Base-by-base conservation (phyloP, 2,329 filamentous ascomycete genomes). In the Knufia petricola region DNA sequence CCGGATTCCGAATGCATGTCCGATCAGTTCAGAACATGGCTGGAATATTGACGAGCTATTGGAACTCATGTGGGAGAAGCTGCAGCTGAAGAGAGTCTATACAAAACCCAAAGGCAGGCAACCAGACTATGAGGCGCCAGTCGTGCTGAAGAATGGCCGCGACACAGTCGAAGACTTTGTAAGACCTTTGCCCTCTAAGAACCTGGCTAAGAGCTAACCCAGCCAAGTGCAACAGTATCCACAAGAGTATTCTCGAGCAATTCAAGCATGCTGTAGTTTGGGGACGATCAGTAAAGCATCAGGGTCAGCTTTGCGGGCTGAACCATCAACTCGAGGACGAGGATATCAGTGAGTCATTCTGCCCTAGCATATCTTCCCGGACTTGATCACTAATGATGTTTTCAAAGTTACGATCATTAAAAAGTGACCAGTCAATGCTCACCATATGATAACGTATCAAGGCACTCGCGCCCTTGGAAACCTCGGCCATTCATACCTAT, bases 21-120 rank as follows among this genome's bases (percentile, higher is more conserved):
- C 92, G 23, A 96, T 98, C 69, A 95, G 89, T 65, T 92, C 90
- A 26, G 92, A 98, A 70, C 84, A 90, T 64, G 92, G 92, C 49
- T 98, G 92, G 92, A 98, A 98, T 68, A 70, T 98, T 53, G 92
- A 98, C 64, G 92, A 98, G 72, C 72, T 98, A 56, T 78, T 98
- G 73, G 92, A 96, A 71, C 81, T 84, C 66, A 96, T 96, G 92
- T 96, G 92, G 92, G 89, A 95, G 50, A 95, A 94, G 69, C 78
- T 98, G 60, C 87, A 85, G 62, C 76, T 98, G 52, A 82, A 87
- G 59, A 80, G 92, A 60, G 85, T 98, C 39, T 98, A 98, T 72
- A 98, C 92, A 50, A 98, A 98, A 72, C 92, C 92, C 52, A 96
- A 98, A 74, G 92, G 92, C 54, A 87, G 83, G 66, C 76, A 87